Evolutionary conservation across 768 basidiomycete genomes (phyloP).

Genomic region (Scleroderma bovista): DNA sequence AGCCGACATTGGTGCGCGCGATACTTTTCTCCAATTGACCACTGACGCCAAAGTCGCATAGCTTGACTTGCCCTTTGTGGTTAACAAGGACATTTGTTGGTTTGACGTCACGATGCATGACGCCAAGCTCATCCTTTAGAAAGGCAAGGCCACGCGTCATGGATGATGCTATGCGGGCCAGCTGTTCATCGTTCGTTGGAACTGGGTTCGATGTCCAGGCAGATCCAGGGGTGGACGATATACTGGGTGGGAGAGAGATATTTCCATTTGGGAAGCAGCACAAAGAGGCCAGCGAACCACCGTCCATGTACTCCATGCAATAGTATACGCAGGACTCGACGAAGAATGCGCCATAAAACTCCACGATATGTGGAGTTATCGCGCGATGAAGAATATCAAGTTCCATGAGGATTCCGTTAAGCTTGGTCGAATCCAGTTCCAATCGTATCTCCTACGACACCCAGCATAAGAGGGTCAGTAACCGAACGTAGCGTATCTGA

Average conservation of each 20-base stretch:
- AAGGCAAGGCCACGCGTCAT: slow-evolving; percentile 92
- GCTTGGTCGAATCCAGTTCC: slow-evolving; percentile 88
- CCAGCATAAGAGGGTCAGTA: background rate
- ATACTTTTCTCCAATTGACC: slow-evolving; percentile 95
- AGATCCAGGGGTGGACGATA: slow-evolving; percentile 28
- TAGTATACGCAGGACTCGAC: slow-evolving; percentile 99
- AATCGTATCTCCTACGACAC: slow-evolving; percentile 84
- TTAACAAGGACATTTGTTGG: slow-evolving; percentile 94
- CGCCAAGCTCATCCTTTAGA: slow-evolving; percentile 91
- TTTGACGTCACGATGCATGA: slow-evolving; percentile 83
- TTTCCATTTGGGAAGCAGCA: slow-evolving; percentile 43
- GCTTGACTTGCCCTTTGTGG: slow-evolving; percentile 81
- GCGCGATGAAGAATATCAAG: slow-evolving; percentile 97
- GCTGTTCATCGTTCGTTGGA: slow-evolving; percentile 64
- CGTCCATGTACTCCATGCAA: slow-evolving; percentile 99
- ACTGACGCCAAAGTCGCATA: slow-evolving; percentile 99
- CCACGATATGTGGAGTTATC: slow-evolving; percentile 86
- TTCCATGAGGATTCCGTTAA: slow-evolving; percentile 97
- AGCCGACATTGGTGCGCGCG: slow-evolving; percentile 98
- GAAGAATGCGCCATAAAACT: slow-evolving; percentile 99
- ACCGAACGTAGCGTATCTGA: background rate
- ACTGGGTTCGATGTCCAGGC: slow-evolving; percentile 31
- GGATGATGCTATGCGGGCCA: slow-evolving; percentile 72
- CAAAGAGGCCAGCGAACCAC: slow-evolving; percentile 84
- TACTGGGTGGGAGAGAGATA: slow-evolving; percentile 29